Base-by-base conservation (phyloP, 257 asterid genomes). In the Misopates orontium region DNA sequence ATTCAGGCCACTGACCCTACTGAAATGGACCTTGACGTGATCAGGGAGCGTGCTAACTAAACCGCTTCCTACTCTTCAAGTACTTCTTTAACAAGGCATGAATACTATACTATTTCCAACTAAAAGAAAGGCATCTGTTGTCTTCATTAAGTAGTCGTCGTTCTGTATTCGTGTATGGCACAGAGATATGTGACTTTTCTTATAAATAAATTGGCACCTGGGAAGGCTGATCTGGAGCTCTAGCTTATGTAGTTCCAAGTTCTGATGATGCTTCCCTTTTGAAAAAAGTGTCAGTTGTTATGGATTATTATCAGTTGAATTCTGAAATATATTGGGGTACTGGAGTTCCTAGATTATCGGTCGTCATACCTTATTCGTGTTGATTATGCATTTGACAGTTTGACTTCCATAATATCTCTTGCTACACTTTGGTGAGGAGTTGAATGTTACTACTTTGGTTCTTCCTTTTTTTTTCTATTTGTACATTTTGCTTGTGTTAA, bases 1-100 rank as follows among this genome's bases (percentile, higher is more conserved):
- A 75, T 81, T 63, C 86, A 81, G 63, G 86, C 86, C 0, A 81
- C 86, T 5, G 86, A 81, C 15, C 79, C 82, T 5, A 69, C 80
- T 1, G 86, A 78, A 57, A 78, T 78, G 83, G 82, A 81, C 58
- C 81, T 81, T 41, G 67, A 70, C 25, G 86, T 81, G 16, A 81
- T 81, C 77, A 75, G 31, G 58, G 83, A 81, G 11, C 75, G 81
- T 8, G 83, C 82, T 17, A 75, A 23, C 57, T 81, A 56, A 81
- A 60, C 42, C 42, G 11, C 1, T 36, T 36, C 42, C 42, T 36
- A 36, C 42, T 36, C 42, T 5, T 36, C 10, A 36, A 36, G 6
- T 36, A 36, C 42, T 45, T 8, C 18, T 45, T 16, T 45, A 0
- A 4, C 51, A 45, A 6, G 4, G 19, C 51, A 14, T 45, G 11